These are phyloP conservation scores for Cyberlindnera mycetangii DNA, from an alignment of 805 yeast species.

Conservation along the genomic window DNA sequence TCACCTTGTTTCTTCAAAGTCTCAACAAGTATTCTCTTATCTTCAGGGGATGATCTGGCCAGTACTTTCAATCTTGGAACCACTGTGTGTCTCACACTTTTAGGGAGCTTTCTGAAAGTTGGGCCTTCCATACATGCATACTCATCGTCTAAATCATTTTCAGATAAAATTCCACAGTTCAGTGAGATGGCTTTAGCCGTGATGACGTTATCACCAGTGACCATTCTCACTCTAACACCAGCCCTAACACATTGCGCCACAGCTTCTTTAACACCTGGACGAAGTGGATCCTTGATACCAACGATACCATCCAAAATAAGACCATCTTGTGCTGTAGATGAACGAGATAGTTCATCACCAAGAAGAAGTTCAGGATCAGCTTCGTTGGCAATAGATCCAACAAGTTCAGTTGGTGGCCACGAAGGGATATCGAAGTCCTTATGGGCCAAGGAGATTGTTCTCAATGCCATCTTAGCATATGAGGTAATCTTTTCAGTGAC, in stretches of 20 bases:
- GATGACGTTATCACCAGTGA: constrained; percentile 90
- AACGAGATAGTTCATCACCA: constrained; percentile 30
- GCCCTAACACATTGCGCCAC: constrained; percentile 83
- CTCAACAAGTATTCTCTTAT: constrained; percentile 82
- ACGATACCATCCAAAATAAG: constrained; percentile 69
- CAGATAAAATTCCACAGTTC: constrained; percentile 68
- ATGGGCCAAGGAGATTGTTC: constrained; percentile 89
- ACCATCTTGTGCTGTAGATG: constrained; percentile 28
- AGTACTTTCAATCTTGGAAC: constrained; percentile 80
- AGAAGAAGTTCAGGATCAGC: constrained; percentile 45
- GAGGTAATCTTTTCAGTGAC: constrained; percentile 43
- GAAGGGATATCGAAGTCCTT: constrained; percentile 49
- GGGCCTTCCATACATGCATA: constrained; percentile 91
- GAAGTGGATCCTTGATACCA: constrained; percentile 94
- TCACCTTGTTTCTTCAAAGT: constrained; percentile 78
- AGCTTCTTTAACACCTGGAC: constrained; percentile 87
- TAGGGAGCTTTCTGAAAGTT: constrained; percentile 63
- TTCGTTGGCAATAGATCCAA: constrained; percentile 32
- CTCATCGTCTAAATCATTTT: constrained; percentile 49
- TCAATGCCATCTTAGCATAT: constrained; percentile 75
- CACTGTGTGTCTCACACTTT: constrained; percentile 50
- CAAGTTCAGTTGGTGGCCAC: constrained; percentile 69
- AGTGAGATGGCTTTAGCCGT: constrained; percentile 92
- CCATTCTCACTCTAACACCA: constrained; percentile 96
- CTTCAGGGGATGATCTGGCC: constrained; percentile 96